These are phyloP conservation scores for Prunus armeniaca DNA, from an alignment of 306 rosid species.

Conservation along the genomic window DNA sequence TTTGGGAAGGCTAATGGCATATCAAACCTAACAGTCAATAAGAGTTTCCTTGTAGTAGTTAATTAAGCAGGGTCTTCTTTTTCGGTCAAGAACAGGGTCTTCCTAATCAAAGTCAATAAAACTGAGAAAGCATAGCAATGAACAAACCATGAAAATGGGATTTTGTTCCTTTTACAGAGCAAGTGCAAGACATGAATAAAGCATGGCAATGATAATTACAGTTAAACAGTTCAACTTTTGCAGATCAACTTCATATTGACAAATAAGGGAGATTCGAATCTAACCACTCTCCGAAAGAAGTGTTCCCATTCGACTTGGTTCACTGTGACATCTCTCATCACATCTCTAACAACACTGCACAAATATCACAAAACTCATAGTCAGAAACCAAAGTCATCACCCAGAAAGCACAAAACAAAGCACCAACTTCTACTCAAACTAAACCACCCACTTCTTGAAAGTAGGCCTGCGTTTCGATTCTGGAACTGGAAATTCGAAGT, in stretches of 20 bases:
- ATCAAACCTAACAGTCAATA: not conserved
- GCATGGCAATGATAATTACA: not conserved
- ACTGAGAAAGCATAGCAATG: not conserved
- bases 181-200: too few species aligned
- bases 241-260: not conserved
- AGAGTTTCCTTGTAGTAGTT: not conserved
- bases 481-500: constrained; percentile 22
- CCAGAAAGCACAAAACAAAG: not conserved
- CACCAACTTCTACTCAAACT: constrained; percentile 5
- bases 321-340: not conserved
- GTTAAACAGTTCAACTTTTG: not conserved
- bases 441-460: constrained; percentile 9
- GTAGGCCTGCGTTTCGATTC: constrained; percentile 16
- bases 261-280: not conserved
- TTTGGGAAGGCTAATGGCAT: not conserved
- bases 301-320: constrained; percentile 31
- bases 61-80: not conserved
- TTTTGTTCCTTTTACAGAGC: too few species aligned
- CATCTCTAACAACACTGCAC: constrained; percentile 42
- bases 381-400: constrained; percentile 4
- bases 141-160: not conserved
- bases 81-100: not conserved
- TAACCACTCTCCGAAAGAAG: constrained; percentile 45
- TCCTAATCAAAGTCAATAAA: not conserved
- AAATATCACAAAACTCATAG: constrained; percentile 22